Conservation (phyloP, 1,284 basidiomycete species). For the Austroboletus niveus region DNA sequence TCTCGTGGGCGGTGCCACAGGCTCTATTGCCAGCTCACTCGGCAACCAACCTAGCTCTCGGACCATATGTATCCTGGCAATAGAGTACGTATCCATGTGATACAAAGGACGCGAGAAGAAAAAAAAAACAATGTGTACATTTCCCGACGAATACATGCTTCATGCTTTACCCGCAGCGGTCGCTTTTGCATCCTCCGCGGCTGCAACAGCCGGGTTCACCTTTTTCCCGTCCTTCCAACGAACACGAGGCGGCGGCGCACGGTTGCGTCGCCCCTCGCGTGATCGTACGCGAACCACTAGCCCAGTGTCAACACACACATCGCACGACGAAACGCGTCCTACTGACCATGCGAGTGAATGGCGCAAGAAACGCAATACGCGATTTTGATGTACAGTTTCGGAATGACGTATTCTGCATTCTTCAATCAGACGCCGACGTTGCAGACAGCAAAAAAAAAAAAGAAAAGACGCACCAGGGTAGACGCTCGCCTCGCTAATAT, state of each 20-base stretch:
- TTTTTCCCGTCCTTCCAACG: constrained; percentile 99
- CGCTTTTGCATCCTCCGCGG: constrained; percentile 64
- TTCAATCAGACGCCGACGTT: not conserved
- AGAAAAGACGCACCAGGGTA: constrained; percentile 72
- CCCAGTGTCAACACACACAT: not conserved
- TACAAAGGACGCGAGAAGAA: no score
- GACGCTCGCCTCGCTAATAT: constrained; percentile 95
- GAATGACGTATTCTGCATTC: constrained; percentile 86
- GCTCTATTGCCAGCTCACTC: no score
- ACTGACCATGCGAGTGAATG: constrained; percentile 94
- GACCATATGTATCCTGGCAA: no score
- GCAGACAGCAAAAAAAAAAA: constrained; percentile 13
- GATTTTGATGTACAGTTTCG: constrained; percentile 99
- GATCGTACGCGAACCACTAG: constrained; percentile 94
- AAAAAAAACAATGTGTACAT: no score
- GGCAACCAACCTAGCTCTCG: no score
- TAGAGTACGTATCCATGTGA: no score
- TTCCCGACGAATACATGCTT: constrained; percentile 12
- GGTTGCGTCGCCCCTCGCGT: constrained; percentile 91
- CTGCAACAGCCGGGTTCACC: constrained; percentile 81
- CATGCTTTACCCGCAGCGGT: constrained; percentile 46
- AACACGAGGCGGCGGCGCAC: constrained; percentile 91
- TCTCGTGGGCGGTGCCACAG: no score
- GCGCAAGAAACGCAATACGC: constrained; percentile 99
- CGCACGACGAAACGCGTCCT: not conserved